Evolutionary conservation across 805 yeast genomes (phyloP).

Genomic region (Kregervanrija delftensis): DNA sequence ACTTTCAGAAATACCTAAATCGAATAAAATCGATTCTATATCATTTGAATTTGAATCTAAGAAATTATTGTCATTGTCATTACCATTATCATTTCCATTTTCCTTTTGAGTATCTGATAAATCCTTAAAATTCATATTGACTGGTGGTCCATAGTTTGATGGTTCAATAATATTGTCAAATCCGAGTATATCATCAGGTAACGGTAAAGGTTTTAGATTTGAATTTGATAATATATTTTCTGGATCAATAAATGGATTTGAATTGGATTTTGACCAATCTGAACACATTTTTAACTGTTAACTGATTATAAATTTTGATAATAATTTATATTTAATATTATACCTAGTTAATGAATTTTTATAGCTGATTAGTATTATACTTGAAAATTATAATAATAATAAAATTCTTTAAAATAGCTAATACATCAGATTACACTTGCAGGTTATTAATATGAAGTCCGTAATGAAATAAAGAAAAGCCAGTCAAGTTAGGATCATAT

Average conservation of each 20-base stretch:
- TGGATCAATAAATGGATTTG: conserved; percentile 3
- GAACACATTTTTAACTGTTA: neutral
- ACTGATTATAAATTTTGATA: neutral
- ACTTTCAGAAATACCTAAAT: conserved; percentile 30
- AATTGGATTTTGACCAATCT: conserved; percentile 5
- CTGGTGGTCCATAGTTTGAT: conserved; percentile 14
- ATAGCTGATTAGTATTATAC: too few species aligned
- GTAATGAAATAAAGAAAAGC: too few species aligned
- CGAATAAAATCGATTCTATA: conserved; percentile 24
- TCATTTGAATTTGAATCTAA: conserved; percentile 12
- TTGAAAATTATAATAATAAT: too few species aligned
- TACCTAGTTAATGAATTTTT: too few species aligned
- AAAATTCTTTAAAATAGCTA: too few species aligned
- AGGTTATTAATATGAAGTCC: too few species aligned
- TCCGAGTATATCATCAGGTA: conserved; percentile 51
- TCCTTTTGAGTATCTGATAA: neutral
- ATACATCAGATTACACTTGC: too few species aligned
- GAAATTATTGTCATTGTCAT: too few species aligned
- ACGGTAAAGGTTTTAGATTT: conserved; percentile 33
- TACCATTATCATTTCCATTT: too few species aligned
- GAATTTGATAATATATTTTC: conserved; percentile 18
- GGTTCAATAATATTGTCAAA: conserved; percentile 19
- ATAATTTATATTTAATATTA: neutral
- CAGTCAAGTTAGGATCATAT: too few species aligned
- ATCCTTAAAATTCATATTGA: conserved; percentile 22